phyloP scores from a whole-genome alignment of 2,329 filamentous ascomycete species.

The Phaeoacremonium minimum region DNA sequence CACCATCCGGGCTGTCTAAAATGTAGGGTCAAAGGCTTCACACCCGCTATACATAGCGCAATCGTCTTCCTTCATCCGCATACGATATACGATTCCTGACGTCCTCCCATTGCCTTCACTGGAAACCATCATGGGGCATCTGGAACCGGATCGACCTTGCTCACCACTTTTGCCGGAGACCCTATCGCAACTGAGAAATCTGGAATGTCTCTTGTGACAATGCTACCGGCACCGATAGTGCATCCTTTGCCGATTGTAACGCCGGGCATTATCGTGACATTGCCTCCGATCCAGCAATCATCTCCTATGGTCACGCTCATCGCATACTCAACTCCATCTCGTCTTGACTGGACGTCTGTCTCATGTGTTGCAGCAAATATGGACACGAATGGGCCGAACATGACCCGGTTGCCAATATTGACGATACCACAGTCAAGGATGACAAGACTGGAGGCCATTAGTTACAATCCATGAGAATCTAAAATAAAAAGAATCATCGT shows the following conservation, averaged over 20 bases:
- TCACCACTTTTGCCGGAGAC: constrained; percentile 41
- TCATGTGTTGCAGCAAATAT: constrained; percentile 71
- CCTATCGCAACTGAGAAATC: constrained; percentile 43
- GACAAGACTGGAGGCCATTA: constrained; percentile 33
- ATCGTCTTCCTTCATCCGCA: too few relatives aligned
- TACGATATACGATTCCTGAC: too few relatives aligned
- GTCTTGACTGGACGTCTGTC: constrained; percentile 49
- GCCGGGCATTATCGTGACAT: constrained; percentile 1
- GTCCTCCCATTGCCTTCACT: too few relatives aligned
- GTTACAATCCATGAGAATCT: constrained; percentile 33
- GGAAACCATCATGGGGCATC: too few relatives aligned
- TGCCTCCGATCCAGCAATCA: constrained; percentile 4
- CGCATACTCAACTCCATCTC: constrained; percentile 42
- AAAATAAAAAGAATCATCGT: constrained; percentile 3
- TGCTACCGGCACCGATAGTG: constrained; percentile 1
- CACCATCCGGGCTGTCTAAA: too few relatives aligned
- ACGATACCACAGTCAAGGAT: constrained; percentile 73
- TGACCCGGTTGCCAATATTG: constrained; percentile 63
- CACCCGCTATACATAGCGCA: too few relatives aligned
- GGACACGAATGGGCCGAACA: constrained; percentile 67
- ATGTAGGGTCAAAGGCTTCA: too few relatives aligned
- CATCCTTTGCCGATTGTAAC: constrained; percentile 2
- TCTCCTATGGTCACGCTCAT: constrained; percentile 25
- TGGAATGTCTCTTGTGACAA: constrained; percentile 28
- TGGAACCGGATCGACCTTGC: constrained; percentile 33